Evolutionary conservation across 2,329 filamentous ascomycete species (phyloP).

Genomic region (Gnomoniopsis sp.): DNA sequence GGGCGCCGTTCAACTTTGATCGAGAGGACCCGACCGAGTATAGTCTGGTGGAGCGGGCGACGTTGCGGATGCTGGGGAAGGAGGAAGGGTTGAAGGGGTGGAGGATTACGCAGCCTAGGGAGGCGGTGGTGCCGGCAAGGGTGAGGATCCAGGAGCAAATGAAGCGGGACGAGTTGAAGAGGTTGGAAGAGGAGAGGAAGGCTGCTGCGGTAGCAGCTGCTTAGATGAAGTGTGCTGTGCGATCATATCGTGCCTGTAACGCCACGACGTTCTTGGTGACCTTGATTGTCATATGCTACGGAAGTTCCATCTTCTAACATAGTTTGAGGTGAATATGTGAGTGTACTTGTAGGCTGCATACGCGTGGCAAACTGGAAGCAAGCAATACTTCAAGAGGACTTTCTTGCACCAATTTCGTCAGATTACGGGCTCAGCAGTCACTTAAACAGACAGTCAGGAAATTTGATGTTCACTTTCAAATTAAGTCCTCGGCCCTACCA

Average conservation of each 20-base stretch:
- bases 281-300: too few relatives aligned
- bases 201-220: background rate
- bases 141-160: conserved; percentile 45
- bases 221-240: background rate
- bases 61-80: conserved; percentile 44
- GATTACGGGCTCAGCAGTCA: background rate
- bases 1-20: conserved; percentile 50
- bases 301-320: too few relatives aligned
- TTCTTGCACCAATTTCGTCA: background rate
- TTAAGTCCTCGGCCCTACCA: too few relatives aligned
- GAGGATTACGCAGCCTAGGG: conserved; percentile 47
- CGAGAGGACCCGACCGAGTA: conserved; percentile 40
- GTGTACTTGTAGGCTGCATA: too few relatives aligned
- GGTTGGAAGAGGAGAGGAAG: conserved; percentile 32
- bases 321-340: too few relatives aligned
- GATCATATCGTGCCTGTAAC: too few relatives aligned
- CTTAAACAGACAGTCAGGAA: background rate
- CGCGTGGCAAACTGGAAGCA: too few relatives aligned
- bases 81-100: conserved; percentile 45
- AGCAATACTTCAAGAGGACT: too few relatives aligned
- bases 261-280: too few relatives aligned
- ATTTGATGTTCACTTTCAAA: background rate
- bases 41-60: conserved; percentile 54
- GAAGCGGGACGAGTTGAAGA: conserved; percentile 46
- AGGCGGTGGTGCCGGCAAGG: conserved; percentile 47